Percentiles rank a stretch among this genome's conserved stretches.
Conservation (phyloP, 2,329 filamentous ascomycete species). For the Nemania bipapillata region DNA sequence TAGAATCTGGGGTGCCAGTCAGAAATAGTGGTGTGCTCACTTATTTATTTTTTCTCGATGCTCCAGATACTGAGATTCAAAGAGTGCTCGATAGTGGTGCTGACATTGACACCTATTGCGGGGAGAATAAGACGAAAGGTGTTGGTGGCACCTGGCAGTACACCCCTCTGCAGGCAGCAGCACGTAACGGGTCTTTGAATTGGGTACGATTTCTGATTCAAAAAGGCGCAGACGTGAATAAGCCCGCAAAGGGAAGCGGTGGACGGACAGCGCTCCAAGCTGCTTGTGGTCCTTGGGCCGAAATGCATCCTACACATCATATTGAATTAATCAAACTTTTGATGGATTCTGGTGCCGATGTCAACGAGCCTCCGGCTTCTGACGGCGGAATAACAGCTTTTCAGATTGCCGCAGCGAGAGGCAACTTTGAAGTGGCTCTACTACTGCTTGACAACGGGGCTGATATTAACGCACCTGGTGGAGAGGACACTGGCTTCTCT, state of each 20-base stretch:
- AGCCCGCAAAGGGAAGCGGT: background rate
- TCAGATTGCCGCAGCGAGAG: constrained; percentile 15
- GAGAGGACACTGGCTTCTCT: background rate
- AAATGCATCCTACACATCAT: background rate
- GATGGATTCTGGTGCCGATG: constrained; percentile 7
- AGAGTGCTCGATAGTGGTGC: constrained; percentile 1
- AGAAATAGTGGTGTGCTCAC: constrained; percentile 7
- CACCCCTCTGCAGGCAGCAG: constrained; percentile 15
- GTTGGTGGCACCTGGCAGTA: too few species aligned
- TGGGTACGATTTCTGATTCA: constrained; percentile 24
- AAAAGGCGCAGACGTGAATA: constrained; percentile 36
- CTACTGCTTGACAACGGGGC: constrained; percentile 36
- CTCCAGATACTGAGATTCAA: background rate
- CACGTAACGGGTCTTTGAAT: background rate
- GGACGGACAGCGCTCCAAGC: constrained; percentile 21
- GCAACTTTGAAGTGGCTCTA: constrained; percentile 32
- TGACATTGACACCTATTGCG: constrained; percentile 4
- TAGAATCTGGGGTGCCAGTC: background rate
- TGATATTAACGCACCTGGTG: constrained; percentile 23
- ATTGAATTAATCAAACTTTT: background rate
- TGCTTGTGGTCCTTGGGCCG: too few species aligned
- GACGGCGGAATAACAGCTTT: constrained; percentile 11
- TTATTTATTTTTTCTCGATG: background rate
- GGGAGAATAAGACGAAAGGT: background rate
- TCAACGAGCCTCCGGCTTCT: constrained; percentile 15